Conservation (phyloP, 139 green algal genomes). For the Chlorokybus atmophyticus region DNA sequence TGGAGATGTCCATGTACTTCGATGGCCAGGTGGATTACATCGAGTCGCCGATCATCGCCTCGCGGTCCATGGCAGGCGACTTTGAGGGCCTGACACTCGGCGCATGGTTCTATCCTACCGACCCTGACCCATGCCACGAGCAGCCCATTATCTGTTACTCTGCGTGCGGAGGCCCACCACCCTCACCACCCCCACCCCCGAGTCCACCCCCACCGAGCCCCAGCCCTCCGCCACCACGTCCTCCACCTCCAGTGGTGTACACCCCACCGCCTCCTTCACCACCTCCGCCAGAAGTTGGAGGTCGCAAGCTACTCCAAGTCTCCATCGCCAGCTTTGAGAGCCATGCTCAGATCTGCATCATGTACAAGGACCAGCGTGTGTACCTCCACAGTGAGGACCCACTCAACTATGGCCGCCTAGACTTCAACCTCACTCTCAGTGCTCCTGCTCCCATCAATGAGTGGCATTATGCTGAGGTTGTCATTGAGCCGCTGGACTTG, state of each 20-base stretch:
- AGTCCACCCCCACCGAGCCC: no score
- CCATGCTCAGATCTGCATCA: background rate
- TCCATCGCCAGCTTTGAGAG: no score
- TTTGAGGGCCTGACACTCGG: conserved; percentile 15
- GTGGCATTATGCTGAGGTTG: conserved; percentile 25
- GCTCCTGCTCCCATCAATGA: conserved; percentile 4
- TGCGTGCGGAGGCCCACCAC: conserved; percentile 6
- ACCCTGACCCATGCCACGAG: background rate
- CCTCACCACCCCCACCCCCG: no score
- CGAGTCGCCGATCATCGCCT: background rate
- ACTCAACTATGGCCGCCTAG: no score
- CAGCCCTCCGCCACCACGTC: no score
- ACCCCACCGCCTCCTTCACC: no score
- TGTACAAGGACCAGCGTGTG: conserved; percentile 5
- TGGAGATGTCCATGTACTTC: conserved; percentile 16
- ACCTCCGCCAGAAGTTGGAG: no score
- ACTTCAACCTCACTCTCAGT: background rate
- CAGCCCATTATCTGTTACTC: conserved; percentile 8
- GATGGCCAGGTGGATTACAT: conserved; percentile 12
- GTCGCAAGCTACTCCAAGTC: no score
- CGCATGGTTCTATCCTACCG: conserved; percentile 20
- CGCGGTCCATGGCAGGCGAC: background rate
- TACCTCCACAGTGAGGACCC: conserved; percentile 1
- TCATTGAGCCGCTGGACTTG: no score
- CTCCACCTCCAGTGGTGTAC: no score